A percentile compares a stretch with the other conserved stretches of the same genome.
phyloP scores from a whole-genome alignment of 2,329 filamentous ascomycete genomes.

The Monilinia fructigena region DNA sequence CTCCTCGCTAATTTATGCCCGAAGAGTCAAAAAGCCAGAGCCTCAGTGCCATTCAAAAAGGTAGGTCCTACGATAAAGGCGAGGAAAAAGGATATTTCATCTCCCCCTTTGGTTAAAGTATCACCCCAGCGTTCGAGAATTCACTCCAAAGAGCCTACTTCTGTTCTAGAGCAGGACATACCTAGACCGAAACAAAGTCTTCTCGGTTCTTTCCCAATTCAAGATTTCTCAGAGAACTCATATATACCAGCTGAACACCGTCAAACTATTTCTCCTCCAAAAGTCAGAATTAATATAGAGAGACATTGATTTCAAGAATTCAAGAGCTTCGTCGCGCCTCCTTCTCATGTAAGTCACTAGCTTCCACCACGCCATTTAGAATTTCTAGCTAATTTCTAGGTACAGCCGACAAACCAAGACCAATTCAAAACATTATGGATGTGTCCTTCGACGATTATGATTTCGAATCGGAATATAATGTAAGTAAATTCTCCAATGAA shows the following conservation, averaged over 20 bases:
- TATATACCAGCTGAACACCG: neutral
- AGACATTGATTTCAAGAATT: neutral
- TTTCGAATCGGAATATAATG: slow-evolving; percentile 1
- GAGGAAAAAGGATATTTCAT: neutral
- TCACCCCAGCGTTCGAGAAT: neutral
- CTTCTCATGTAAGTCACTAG: neutral
- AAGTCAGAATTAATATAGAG: neutral
- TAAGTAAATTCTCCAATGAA: neutral
- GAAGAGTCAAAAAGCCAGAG: neutral
- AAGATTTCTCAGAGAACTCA: neutral
- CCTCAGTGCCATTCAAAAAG: neutral
- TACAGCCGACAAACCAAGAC: neutral
- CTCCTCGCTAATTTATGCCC: neutral
- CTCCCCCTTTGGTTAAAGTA: neutral
- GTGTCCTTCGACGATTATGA: neutral
- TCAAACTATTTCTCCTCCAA: neutral
- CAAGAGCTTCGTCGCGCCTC: neutral
- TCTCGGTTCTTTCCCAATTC: neutral
- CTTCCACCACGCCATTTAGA: neutral
- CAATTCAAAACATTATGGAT: slow-evolving; percentile 13
- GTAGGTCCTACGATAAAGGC: neutral
- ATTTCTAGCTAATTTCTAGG: neutral
- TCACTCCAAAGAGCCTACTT: neutral
- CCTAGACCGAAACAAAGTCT: neutral
- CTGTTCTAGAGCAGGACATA: too few relatives aligned